phyloP scores from a whole-genome alignment of 2,329 filamentous ascomycete species.

The Cercospora sp. region DNA sequence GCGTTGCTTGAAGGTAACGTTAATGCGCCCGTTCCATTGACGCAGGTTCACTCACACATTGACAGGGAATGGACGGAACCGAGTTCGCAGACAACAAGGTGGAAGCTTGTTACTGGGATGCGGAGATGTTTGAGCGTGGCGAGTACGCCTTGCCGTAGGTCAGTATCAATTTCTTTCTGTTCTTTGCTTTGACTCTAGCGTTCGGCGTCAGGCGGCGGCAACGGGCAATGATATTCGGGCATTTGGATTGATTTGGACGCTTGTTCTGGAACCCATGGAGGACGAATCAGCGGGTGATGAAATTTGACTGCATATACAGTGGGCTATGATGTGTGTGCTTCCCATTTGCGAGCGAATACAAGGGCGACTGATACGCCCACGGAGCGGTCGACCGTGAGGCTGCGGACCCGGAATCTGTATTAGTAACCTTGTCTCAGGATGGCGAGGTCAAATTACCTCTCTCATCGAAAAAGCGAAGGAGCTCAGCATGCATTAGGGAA shows the following conservation, averaged over 20 bases:
- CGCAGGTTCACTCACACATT: not conserved
- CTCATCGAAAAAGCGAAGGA: not conserved
- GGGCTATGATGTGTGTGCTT: not conserved
- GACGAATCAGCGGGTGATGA: not conserved
- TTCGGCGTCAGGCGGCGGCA: not conserved
- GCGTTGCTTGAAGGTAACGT: constrained; percentile 72
- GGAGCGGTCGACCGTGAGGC: not conserved
- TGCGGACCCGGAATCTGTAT: not conserved
- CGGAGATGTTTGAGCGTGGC: constrained; percentile 76
- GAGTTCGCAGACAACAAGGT: constrained; percentile 88
- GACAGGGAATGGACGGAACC: constrained; percentile 71
- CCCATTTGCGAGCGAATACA: not conserved
- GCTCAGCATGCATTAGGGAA: not conserved
- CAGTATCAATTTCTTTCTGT: not conserved
- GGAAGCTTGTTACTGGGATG: constrained; percentile 76
- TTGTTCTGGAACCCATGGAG: not conserved
- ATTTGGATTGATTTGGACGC: not conserved
- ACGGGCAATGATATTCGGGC: not conserved
- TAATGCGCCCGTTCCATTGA: too few relatives aligned
- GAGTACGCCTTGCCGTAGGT: constrained; percentile 31
- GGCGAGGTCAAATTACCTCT: constrained; percentile 7
- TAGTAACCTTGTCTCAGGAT: not conserved
- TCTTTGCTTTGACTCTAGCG: not conserved
- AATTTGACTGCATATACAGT: not conserved
- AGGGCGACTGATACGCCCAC: not conserved